These are phyloP conservation scores for Raphanus hybrid DNA, from an alignment of 441 rosid genomes.

Conservation along the genomic window DNA sequence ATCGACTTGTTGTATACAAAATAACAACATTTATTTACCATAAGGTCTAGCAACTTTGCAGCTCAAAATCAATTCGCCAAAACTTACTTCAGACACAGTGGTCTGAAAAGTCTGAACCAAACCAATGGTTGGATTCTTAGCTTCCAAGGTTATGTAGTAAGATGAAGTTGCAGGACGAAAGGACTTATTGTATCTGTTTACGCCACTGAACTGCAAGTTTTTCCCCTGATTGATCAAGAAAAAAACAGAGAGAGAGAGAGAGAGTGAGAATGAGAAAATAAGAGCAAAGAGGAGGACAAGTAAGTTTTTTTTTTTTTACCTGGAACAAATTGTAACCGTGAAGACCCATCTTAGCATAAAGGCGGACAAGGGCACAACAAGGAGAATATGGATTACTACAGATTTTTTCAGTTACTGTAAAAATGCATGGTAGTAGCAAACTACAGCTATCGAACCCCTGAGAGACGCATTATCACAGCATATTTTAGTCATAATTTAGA, in stretches of 20 bases:
- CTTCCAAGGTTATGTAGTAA: background rate
- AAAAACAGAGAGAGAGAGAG: background rate
- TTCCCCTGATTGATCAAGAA: background rate
- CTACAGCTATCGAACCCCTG: background rate
- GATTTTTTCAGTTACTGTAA: background rate
- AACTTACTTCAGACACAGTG: background rate
- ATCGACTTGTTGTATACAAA: background rate
- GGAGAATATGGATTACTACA: background rate
- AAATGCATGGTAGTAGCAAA: background rate
- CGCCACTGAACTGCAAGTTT: background rate
- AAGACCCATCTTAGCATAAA: conserved; percentile 2
- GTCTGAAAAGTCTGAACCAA: background rate
- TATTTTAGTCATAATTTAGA: background rate
- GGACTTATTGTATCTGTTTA: background rate
- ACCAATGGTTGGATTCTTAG: background rate
- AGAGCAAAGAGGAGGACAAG: background rate
- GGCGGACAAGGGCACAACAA: background rate
- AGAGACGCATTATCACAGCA: background rate
- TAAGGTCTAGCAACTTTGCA: conserved; percentile 3
- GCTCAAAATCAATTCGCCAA: background rate
- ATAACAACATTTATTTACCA: background rate
- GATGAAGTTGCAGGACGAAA: background rate
- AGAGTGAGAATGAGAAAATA: background rate
- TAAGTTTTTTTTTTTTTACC: background rate
- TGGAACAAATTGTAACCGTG: background rate